Conservation (phyloP, 2,329 filamentous ascomycete species). For the Ceratocystis albifundus region DNA sequence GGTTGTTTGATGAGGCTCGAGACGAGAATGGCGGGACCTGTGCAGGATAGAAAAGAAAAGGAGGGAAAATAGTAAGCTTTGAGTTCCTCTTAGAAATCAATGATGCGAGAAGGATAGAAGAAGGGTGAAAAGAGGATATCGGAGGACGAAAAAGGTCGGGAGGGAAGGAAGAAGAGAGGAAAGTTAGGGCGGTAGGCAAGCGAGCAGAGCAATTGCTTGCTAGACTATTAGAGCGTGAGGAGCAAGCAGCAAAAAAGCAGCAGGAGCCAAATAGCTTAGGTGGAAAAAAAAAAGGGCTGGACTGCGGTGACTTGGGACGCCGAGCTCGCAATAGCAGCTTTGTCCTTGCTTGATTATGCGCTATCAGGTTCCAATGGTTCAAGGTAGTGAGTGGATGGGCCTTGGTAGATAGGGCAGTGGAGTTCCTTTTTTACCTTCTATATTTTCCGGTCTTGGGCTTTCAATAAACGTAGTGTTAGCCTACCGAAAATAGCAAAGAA, state of each 20-base stretch:
- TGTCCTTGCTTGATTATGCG: neutral
- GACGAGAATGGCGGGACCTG: conserved; percentile 17
- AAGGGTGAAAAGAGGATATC: conserved; percentile 13
- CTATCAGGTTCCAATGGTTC: neutral
- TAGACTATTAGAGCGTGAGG: neutral
- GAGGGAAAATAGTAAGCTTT: conserved; percentile 19
- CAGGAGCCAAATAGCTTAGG: neutral
- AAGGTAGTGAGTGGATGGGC: neutral
- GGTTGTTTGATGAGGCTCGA: conserved; percentile 15
- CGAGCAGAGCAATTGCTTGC: conserved; percentile 2
- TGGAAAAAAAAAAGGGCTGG: conserved; percentile 2
- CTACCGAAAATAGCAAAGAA: neutral
- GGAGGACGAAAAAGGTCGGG: conserved; percentile 16
- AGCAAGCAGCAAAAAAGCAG: neutral
- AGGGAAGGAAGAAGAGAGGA: neutral
- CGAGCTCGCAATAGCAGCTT: conserved; percentile 7
- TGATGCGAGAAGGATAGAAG: conserved; percentile 7
- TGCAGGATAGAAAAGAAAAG: conserved; percentile 20
- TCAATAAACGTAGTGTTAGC: neutral
- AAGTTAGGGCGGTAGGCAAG: neutral
- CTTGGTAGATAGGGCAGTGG: neutral
- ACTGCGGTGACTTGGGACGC: neutral
- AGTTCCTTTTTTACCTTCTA: neutral
- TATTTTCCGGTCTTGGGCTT: neutral
- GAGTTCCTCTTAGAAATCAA: conserved; percentile 10